These are phyloP conservation scores for Alnus rubra DNA, from an alignment of 306 rosid genomes.

Conservation along the genomic window DNA sequence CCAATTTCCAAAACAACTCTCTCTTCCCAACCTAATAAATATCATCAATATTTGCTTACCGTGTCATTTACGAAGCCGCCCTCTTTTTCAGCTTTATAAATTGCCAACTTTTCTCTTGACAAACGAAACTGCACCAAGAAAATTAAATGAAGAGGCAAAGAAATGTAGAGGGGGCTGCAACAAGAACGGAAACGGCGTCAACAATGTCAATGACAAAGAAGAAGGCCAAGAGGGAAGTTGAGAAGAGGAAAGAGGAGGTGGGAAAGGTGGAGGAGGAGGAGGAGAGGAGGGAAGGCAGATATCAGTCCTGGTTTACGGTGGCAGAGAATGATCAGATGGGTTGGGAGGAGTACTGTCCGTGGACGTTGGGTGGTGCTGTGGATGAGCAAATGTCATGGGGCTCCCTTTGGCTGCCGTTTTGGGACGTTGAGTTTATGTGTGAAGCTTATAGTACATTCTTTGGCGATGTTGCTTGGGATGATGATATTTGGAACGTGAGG, in stretches of 20 bases:
- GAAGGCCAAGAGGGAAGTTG: constrained; percentile 41
- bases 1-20: constrained; percentile 7
- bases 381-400: constrained; percentile 88
- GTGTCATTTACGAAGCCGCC: constrained; percentile 13
- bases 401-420: constrained; percentile 50
- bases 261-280: neutral
- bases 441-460: constrained; percentile 42
- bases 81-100: neutral
- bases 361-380: constrained; percentile 32
- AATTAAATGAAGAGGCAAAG: constrained; percentile 71
- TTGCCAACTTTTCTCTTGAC: neutral
- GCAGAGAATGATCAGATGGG: constrained; percentile 11
- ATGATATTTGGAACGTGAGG: constrained; percentile 71
- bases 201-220: constrained; percentile 33
- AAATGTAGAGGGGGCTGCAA: constrained; percentile 19
- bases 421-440: constrained; percentile 59
- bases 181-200: neutral
- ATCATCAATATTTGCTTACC: constrained; percentile 3
- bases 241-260: constrained; percentile 16
- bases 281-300: constrained; percentile 24
- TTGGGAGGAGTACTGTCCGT: constrained; percentile 45
- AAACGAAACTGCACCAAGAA: neutral
- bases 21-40: neutral
- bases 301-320: constrained; percentile 3
- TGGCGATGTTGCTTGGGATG: constrained; percentile 60